Evolutionary conservation across 2,329 filamentous ascomycete genomes (phyloP).

Genomic region (Didymella glomerata): DNA sequence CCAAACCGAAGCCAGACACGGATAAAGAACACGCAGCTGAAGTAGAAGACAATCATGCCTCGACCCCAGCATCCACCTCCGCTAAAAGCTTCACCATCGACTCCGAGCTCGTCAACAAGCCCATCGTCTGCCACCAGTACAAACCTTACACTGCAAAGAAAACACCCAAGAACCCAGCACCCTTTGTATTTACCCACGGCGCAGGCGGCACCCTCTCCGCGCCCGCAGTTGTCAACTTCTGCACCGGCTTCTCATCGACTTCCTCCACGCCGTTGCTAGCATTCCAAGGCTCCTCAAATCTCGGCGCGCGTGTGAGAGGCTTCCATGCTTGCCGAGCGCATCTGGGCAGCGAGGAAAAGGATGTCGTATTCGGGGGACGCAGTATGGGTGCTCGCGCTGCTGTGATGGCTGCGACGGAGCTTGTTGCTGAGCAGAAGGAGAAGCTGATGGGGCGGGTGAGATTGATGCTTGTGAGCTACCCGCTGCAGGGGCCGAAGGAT

Average conservation of each 20-base stretch:
- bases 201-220: conserved; percentile 54
- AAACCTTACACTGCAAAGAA: neutral
- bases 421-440: neutral
- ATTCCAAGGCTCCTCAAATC: conserved; percentile 55
- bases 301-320: conserved; percentile 48
- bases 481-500: conserved; percentile 50
- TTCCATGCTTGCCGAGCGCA: conserved; percentile 47
- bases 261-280: conserved; percentile 33
- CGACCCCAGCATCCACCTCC: neutral
- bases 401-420: conserved; percentile 43
- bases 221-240: conserved; percentile 53
- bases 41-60: neutral
- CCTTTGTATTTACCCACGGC: conserved; percentile 57
- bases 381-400: neutral
- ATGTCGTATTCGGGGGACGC: neutral
- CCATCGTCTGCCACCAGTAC: conserved; percentile 35
- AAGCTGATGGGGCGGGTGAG: conserved; percentile 13
- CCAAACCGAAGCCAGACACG: neutral
- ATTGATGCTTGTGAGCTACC: conserved; percentile 54
- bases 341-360: conserved; percentile 15
- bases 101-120: conserved; percentile 30
- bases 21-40: neutral
- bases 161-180: neutral
- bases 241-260: conserved; percentile 44
- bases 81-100: conserved; percentile 22